Percentiles rank a stretch among this genome's conserved stretches.
Evolutionary conservation across 2,329 filamentous ascomycete species (phyloP).

Genomic region (Metarhizium humberi): DNA sequence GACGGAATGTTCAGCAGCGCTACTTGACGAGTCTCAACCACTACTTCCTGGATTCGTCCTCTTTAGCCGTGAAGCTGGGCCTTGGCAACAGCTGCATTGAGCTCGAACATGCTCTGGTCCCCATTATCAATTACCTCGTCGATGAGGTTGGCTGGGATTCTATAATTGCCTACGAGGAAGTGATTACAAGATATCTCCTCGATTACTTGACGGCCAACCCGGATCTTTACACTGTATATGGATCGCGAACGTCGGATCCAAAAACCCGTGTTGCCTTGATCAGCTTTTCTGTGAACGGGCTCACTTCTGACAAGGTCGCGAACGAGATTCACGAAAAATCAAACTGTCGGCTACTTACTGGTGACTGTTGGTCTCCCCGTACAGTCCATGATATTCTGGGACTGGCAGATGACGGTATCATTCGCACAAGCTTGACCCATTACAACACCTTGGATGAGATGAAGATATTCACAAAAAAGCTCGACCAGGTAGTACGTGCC

Average conservation of each 20-base stretch:
- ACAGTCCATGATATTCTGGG: slow-evolving; percentile 50
- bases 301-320: slow-evolving; percentile 47
- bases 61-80: slow-evolving; percentile 57
- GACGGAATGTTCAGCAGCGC: slow-evolving; percentile 40
- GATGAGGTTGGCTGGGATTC: slow-evolving; percentile 35
- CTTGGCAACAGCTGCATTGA: slow-evolving; percentile 65
- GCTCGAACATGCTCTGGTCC: slow-evolving; percentile 51
- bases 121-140: slow-evolving; percentile 51
- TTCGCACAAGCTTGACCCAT: slow-evolving; percentile 61
- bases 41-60: slow-evolving; percentile 54
- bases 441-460: slow-evolving; percentile 49
- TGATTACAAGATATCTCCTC: slow-evolving; percentile 49
- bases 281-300: slow-evolving; percentile 54
- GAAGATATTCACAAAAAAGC: not conserved
- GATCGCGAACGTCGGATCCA: slow-evolving; percentile 1
- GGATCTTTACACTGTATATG: slow-evolving; percentile 24
- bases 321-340: slow-evolving; percentile 50
- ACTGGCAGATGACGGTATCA: slow-evolving; percentile 49
- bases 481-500: not conserved
- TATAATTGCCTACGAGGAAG: slow-evolving; percentile 50
- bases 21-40: slow-evolving; percentile 49
- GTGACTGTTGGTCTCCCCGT: slow-evolving; percentile 59
- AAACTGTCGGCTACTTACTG: slow-evolving; percentile 55
- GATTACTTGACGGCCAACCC: slow-evolving; percentile 47
- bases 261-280: slow-evolving; percentile 51